Base-by-base conservation (phyloP, 1,284 basidiomycete genomes). In the Irpex sp. region DNA sequence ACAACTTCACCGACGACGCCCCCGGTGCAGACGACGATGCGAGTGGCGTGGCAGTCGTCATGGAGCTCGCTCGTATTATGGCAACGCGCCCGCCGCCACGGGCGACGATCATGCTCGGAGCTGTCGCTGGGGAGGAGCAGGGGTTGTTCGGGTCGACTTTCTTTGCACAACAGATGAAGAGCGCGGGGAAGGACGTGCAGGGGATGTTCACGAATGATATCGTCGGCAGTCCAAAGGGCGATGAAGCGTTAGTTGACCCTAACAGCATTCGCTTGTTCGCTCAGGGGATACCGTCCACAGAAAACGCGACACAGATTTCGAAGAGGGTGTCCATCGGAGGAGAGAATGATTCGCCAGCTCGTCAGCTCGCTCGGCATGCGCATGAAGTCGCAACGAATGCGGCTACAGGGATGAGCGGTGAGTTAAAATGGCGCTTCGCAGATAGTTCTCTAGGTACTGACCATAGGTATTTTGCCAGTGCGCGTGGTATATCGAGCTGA, bases 201-300 rank as follows among this genome's bases (percentile, higher is more conserved):
- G 83, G 81, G 6, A 83, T 83, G 82, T 73, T 84, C 61, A 79
- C 82, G 63, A 76, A 77, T 66, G 82, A 83, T 66, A 83, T 83
- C 63, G 81, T 83, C 11, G 82, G 82, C 3, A 79, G 79, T 60
- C 77, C 81, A 8, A 81, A 77, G 53, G 81, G 71, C 1, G 82
- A 83, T 65, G 78, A 81, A 57, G 79, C 79, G 5, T 74, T 75
- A 7, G 67, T 65, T 31, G 81, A 83, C 61, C 77, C 81, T 4
- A 77, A 77, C 65, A 78, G 78, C 63, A 79, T 84, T 67, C 74
- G 81, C 8, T 76, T 83, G 72, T 85, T 83, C 67, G 76, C 77
- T 1, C 77, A 80, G 57, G 82, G 82, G 7, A 78, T 84, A 54
- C 82, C 82, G 0, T 69, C 77, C 0, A 75, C 78, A 1, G 81